Evolutionary conservation across 108 stramenopile genomes (phyloP), one percentile per base, ranked within the genome.

Genomic region (Nannochloropsis granulata): DNA sequence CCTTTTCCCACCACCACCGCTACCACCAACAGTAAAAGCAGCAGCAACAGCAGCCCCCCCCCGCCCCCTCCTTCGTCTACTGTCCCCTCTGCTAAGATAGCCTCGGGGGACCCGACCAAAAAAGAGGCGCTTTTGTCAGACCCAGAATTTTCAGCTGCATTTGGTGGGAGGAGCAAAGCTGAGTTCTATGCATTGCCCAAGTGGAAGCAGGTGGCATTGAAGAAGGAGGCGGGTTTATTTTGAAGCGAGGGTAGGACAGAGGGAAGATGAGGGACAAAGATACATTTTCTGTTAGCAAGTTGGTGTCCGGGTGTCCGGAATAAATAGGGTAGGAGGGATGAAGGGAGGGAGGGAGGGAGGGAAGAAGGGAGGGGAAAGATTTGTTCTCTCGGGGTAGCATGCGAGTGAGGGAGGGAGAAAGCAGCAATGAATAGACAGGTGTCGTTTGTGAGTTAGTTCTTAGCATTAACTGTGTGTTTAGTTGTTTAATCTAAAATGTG

Each of bases 151-250:
- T 13, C 23, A 42, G 83, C 85, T 13, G 83, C 89, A 0, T 88
- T 90, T 84, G 10, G n/a, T n/a, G 86, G 86, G 42, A 90, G 89
- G 88, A 79, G 84, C 45, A 86, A 86, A 83, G 84, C 79, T 1
- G 88, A 86, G 5, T 90, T 90, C 79, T 14, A 44, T 12, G 86
- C 23, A 11, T 88, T 88, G 44, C 82, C 90, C 46, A 89, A 90
- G 56, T 90, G 90, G 88, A 88, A 86, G 83, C 85, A 88, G 84
- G 86, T 83, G 13, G 84, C 87, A 16, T 25, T 56, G 44, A 90
- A 90, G 86, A 90, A 90, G 83, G 25, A 86, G 0, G 89, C 84
- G 71, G 86, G 86, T 42, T 85, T 90, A 19, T 90, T 90, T 80
- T 90, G 78, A 87, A 43, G 43, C 14, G 79, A 12, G 12, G 46